Percentiles rank a stretch among this genome's conserved stretches.
phyloP scores from a whole-genome alignment of 1,284 basidiomycete species.

The Trichosporon sp. region DNA sequence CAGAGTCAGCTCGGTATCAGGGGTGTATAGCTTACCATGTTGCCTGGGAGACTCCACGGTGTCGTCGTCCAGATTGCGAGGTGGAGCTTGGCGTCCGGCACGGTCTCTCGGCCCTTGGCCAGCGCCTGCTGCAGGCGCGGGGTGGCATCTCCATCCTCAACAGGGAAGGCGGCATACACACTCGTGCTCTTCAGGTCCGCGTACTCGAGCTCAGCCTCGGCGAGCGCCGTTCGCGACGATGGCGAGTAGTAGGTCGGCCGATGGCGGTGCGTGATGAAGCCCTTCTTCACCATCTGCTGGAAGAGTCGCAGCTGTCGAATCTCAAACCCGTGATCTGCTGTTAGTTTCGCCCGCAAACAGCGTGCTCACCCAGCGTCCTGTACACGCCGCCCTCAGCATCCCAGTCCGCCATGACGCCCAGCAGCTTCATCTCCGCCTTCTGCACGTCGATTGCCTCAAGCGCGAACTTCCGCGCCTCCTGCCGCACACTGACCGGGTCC shows the following conservation, averaged over 20 bases:
- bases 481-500: conserved; percentile 62
- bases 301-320: conserved; percentile 84
- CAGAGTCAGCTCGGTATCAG: not conserved
- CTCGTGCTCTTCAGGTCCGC: conserved; percentile 83
- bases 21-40: conserved; percentile 65
- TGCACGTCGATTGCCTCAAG: conserved; percentile 71
- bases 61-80: conserved; percentile 98
- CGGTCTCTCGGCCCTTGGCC: conserved; percentile 10
- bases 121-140: conserved; percentile 27
- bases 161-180: conserved; percentile 75
- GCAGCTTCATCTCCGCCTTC: conserved; percentile 70
- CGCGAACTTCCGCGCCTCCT: conserved; percentile 69
- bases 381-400: conserved; percentile 66
- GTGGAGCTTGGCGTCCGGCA: conserved; percentile 45
- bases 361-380: conserved; percentile 67
- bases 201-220: conserved; percentile 92
- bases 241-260: conserved; percentile 95
- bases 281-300: conserved; percentile 79
- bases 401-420: conserved; percentile 96
- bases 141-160: conserved; percentile 48
- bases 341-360: not conserved
- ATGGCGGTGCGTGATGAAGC: conserved; percentile 69
- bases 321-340: conserved; percentile 75
- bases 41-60: conserved; percentile 93
- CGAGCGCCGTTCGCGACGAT: conserved; percentile 86